Evolutionary conservation across 2,329 filamentous ascomycete genomes (phyloP).

Genomic region (Botrytis squamosa): DNA sequence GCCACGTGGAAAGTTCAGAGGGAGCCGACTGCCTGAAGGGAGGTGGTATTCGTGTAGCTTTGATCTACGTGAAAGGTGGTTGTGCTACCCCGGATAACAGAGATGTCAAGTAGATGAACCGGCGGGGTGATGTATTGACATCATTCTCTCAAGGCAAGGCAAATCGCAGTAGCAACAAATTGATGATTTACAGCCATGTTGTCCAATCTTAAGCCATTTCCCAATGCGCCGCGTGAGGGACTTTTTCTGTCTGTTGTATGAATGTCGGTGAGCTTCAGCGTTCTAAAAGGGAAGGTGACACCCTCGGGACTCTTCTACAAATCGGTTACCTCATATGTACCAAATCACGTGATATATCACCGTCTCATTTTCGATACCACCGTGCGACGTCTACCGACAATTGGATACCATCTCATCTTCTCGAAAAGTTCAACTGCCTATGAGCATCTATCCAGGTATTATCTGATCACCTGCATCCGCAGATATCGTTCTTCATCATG

Average conservation of each 20-base stretch:
- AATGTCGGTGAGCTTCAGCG: neutral
- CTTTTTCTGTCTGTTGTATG: neutral
- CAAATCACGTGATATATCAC: neutral
- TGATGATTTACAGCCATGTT: neutral
- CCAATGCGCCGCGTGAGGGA: neutral
- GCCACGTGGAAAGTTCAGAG: neutral
- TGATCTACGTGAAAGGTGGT: neutral
- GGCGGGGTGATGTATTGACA: neutral
- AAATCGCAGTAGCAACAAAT: neutral
- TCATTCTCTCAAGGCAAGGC: neutral
- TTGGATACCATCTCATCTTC: neutral
- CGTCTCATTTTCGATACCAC: neutral
- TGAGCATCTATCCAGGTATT: neutral
- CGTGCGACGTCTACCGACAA: neutral
- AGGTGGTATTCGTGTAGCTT: neutral
- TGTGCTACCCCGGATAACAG: neutral
- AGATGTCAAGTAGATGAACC: neutral
- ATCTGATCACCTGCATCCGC: neutral
- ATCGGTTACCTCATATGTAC: neutral
- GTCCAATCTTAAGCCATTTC: neutral
- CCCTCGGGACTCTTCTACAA: neutral
- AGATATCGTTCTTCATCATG: neutral
- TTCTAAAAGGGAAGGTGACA: neutral
- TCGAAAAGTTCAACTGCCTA: neutral
- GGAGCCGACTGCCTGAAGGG: neutral